Evolutionary conservation across 2,329 filamentous ascomycete species (phyloP).

Genomic region (Claviceps pazoutovae): DNA sequence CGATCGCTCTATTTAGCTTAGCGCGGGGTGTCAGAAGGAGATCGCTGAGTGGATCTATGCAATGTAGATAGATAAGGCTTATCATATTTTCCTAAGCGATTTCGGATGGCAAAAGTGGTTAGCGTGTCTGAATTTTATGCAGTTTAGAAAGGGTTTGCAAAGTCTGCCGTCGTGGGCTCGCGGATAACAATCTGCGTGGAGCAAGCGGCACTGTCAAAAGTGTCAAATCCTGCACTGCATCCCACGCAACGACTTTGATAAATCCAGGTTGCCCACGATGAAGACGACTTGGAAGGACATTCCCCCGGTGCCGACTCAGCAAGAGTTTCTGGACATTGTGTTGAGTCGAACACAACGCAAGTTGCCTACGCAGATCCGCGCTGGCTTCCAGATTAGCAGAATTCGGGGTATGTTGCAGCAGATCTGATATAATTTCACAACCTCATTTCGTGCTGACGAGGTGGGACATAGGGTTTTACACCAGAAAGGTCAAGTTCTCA

Average conservation of each 20-base stretch:
- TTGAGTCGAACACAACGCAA: conserved; percentile 85
- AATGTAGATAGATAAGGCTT: neutral
- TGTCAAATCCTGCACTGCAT: conserved; percentile 4
- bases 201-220: neutral
- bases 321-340: conserved; percentile 97
- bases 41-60: neutral
- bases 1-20: neutral
- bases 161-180: neutral
- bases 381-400: conserved; percentile 87
- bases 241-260: neutral
- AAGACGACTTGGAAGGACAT: conserved; percentile 63
- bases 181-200: neutral
- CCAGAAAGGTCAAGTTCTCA: conserved; percentile 95
- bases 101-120: neutral
- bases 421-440: neutral
- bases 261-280: conserved; percentile 28
- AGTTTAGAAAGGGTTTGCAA: neutral
- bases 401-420: conserved; percentile 46
- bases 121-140: neutral
- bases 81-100: neutral
- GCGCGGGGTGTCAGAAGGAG: neutral
- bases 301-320: conserved; percentile 74
- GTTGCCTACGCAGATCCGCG: conserved; percentile 86
- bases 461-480: conserved; percentile 60
- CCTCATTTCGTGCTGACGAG: neutral